These are phyloP conservation scores for Chytriomyces sp. DNA, from an alignment of 192 early-diverging fungal genomes.

Conservation along the genomic window DNA sequence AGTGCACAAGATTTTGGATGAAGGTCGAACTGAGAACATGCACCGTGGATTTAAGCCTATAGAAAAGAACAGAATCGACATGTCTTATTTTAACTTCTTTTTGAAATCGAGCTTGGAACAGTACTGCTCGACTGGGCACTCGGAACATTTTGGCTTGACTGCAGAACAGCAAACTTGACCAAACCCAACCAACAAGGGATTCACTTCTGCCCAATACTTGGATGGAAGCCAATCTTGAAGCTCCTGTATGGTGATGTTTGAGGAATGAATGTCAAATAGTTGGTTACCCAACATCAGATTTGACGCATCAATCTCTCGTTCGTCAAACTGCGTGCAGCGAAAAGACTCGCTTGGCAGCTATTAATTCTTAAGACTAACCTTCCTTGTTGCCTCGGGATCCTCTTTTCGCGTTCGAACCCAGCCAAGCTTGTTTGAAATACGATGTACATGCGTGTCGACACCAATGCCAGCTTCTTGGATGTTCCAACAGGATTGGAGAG, in stretches of 20 bases:
- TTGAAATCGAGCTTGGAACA: too few species aligned
- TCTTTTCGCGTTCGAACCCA: conserved; percentile 78
- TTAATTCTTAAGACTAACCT: conserved; percentile 38
- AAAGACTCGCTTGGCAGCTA: too few species aligned
- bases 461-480: conserved; percentile 84
- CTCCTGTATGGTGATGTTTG: conserved; percentile 26
- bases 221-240: conserved; percentile 83
- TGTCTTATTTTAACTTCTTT: too few species aligned
- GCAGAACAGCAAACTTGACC: conserved; percentile 83
- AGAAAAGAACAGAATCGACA: too few species aligned
- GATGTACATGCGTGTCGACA: conserved; percentile 94
- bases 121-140: conserved; percentile 93
- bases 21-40: too few species aligned
- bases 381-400: conserved; percentile 80
- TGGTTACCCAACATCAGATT: too few species aligned
- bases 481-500: conserved; percentile 85
- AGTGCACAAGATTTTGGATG: too few species aligned
- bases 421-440: conserved; percentile 84
- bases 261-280: too few species aligned
- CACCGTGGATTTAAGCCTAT: too few species aligned
- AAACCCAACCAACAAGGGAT: conserved; percentile 87
- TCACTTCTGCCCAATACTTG: conserved; percentile 84
- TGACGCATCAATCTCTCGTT: too few species aligned
- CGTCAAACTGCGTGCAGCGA: too few species aligned
- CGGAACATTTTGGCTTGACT: conserved; percentile 70